phyloP scores from a whole-genome alignment of 306 rosid species.

The Astragalus membranaceus region DNA sequence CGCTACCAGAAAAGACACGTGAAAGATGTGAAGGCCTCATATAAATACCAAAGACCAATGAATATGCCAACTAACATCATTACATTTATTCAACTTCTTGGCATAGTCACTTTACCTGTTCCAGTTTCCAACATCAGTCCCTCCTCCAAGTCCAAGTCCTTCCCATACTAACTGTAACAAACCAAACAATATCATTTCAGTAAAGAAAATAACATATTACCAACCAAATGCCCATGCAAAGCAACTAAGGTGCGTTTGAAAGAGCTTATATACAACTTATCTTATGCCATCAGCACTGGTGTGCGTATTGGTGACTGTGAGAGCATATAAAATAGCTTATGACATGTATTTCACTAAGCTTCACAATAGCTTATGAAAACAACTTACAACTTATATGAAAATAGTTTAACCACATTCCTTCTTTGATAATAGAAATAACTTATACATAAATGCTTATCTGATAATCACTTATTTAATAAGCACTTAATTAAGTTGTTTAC shows the following conservation, averaged over 20 bases:
- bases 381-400: too few species aligned
- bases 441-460: too few species aligned
- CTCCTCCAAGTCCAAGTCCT: slow-evolving; percentile 96
- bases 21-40: slow-evolving; percentile 5
- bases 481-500: too few species aligned
- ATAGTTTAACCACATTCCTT: too few species aligned
- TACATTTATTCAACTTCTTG: background rate
- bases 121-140: slow-evolving; percentile 81
- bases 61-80: background rate
- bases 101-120: slow-evolving; percentile 41
- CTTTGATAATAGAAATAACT: too few species aligned
- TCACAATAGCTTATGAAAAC: too few species aligned
- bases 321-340: too few species aligned
- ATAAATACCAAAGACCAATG: background rate
- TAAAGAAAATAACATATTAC: background rate
- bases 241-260: background rate
- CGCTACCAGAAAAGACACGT: background rate
- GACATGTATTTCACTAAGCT: too few species aligned
- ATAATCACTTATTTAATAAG: too few species aligned
- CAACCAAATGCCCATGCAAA: background rate
- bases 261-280: too few species aligned
- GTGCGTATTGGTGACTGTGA: too few species aligned
- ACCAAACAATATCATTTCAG: slow-evolving; percentile 9
- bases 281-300: too few species aligned
- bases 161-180: slow-evolving; percentile 79